Percentiles rank a stretch among this genome's conserved stretches.
Conservation (phyloP, 2,329 filamentous ascomycete genomes). For the Exophiala phaeomuriformis region DNA sequence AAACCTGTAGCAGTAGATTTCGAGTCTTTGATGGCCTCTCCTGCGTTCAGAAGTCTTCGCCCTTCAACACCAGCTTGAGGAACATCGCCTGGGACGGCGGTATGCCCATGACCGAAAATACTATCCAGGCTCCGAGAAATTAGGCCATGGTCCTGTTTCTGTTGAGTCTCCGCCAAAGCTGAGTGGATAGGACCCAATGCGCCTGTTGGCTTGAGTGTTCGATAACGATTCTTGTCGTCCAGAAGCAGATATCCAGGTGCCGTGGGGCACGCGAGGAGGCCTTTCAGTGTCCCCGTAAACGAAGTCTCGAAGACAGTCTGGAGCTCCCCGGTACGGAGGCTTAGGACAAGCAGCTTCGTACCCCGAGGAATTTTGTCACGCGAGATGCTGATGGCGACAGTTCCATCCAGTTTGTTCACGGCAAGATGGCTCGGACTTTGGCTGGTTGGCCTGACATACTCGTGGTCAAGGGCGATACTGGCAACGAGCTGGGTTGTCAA, state of each 20-base stretch:
- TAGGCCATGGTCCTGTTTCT: constrained; percentile 10
- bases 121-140: constrained; percentile 13
- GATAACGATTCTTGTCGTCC: constrained; percentile 14
- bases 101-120: constrained; percentile 13
- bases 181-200: neutral
- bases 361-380: neutral
- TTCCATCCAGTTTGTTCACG: constrained; percentile 17
- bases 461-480: constrained; percentile 7
- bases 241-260: constrained; percentile 17
- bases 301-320: constrained; percentile 8
- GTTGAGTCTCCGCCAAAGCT: neutral
- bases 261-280: constrained; percentile 13
- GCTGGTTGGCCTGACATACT: constrained; percentile 6
- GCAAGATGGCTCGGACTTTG: constrained; percentile 13
- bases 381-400: constrained; percentile 17
- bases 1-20: constrained; percentile 2
- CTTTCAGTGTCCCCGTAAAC: constrained; percentile 7
- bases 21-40: neutral
- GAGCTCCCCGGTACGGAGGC: neutral
- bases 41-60: neutral
- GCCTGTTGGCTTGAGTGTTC: constrained; percentile 1
- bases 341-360: constrained; percentile 11
- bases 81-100: neutral
- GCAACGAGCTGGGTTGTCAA: constrained; percentile 41
- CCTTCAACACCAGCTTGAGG: neutral